Evolutionary conservation across 2,329 filamentous ascomycete genomes (phyloP), one percentile per base, ranked within the genome.

Genomic region (Mollisia scopiformis): DNA sequence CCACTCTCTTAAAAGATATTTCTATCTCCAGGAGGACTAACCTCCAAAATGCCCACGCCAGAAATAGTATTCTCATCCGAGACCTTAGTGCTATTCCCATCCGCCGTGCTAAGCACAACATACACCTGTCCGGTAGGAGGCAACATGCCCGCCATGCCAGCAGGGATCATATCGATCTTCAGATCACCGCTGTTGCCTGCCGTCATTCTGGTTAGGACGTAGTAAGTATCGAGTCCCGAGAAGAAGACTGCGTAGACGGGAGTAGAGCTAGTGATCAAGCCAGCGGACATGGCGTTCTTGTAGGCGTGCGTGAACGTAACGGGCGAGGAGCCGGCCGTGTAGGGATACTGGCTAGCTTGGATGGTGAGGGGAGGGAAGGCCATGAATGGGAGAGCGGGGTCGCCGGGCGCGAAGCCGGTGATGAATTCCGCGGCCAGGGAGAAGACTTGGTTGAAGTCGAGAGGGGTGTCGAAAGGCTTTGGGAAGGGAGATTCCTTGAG

Each of bases 401-500:
- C 86, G 62, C 72, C 75, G 8, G 75, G 62, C 0, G 86, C 84
- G 74, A 85, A 88, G 3, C 74, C 72, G 4, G 73, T 78, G 72
- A 90, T 87, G 75, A 89, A 89, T 57, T 78, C 77, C 0, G 85
- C 79, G 0, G 87, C 87, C n/a, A 90, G 80, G 2, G 86, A 86
- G 78, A 81, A 88, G 51, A 90, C 85, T 68, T 82, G 75, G 72
- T 87, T 81, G 69, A 83, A 79, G 65, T 75, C 74, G 37, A 89
- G 78, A 0, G 86, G 84, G 25, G 81, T 79, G 64, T 89, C 87
- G 64, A 87, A 88, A 7, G 86, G 75, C 65, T 84, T 79, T 0
- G 87, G 77, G 69, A 85, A 87, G 2, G 86, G 84, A 4, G 74
- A 73, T 67, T 84, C 71, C 52, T 76, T 73, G 19, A 81, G 74